Evolutionary conservation across 148 eudicot genomes (phyloP).

Genomic region (Cornus suecica): DNA sequence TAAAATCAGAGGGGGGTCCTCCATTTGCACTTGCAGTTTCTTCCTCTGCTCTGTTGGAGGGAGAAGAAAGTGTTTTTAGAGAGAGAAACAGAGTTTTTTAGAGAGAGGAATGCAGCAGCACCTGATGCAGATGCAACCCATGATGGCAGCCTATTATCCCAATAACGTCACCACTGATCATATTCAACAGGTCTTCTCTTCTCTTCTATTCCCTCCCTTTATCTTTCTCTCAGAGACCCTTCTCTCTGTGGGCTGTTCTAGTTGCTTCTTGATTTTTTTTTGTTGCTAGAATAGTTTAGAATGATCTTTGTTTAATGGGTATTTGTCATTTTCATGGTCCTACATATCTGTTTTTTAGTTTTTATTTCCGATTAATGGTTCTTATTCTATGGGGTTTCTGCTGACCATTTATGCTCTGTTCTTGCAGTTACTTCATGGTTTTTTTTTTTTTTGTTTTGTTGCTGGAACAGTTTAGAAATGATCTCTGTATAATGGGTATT

Average conservation of each 20-base stretch:
- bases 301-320: no score
- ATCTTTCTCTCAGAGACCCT: background rate
- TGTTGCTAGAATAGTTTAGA: no score
- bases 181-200: conserved; percentile 74
- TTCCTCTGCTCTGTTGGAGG: background rate
- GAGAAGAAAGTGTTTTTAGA: background rate
- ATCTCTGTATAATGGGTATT: background rate
- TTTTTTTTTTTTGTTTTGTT: no score
- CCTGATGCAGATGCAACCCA: conserved; percentile 99
- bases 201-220: background rate
- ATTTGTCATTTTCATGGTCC: no score
- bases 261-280: background rate
- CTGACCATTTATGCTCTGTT: background rate
- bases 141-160: conserved; percentile 92
- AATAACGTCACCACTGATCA: conserved; percentile 95
- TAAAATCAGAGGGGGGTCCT: conserved; percentile 3
- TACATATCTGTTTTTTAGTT: no score
- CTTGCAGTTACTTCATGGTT: background rate
- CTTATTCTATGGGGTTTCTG: background rate
- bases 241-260: background rate
- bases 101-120: conserved; percentile 67
- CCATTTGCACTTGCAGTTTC: conserved; percentile 15
- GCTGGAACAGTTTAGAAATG: background rate
- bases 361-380: no score
- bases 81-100: conserved; percentile 13